Evolutionary conservation across 495 filamentous ascomycete genomes (phyloP).

Genomic region (Trichoderma reesei): DNA sequence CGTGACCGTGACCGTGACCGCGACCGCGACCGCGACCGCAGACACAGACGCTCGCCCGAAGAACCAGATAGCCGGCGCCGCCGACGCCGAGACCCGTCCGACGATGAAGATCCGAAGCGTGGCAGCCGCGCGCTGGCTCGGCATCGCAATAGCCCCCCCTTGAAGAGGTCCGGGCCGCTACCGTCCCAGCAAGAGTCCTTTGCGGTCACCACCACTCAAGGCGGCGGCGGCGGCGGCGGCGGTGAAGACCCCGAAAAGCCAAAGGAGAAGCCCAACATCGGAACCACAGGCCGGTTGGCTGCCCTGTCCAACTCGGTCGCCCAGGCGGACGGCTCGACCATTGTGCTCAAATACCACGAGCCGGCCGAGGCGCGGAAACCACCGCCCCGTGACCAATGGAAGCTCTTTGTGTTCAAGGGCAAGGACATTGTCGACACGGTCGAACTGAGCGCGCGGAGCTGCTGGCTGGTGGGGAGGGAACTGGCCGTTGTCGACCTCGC

Average conservation of each 20-base stretch:
- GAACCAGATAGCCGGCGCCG: background rate
- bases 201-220: constrained; percentile 32
- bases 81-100: constrained; percentile 9
- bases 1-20: constrained; percentile 2
- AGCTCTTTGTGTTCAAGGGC: constrained; percentile 89
- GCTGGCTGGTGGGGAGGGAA: constrained; percentile 87
- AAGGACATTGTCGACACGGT: constrained; percentile 69
- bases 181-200: constrained; percentile 67
- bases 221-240: constrained; percentile 23
- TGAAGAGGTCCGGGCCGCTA: constrained; percentile 45
- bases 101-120: constrained; percentile 9
- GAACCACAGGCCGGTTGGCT: constrained; percentile 69
- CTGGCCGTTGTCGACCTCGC: constrained; percentile 67
- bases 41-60: constrained; percentile 8
- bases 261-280: constrained; percentile 84
- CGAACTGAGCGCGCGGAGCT: constrained; percentile 61
- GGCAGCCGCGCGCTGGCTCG: constrained; percentile 12
- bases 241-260: constrained; percentile 40
- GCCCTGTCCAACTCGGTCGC: constrained; percentile 77
- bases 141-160: constrained; percentile 17
- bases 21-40: constrained; percentile 10
- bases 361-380: constrained; percentile 88
- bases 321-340: constrained; percentile 51
- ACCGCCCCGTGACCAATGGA: constrained; percentile 66
- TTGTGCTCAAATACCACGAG: constrained; percentile 92